Percentiles rank a stretch among this genome's conserved stretches.
These are phyloP conservation scores for Venturia nashicola DNA, from an alignment of 2,329 filamentous ascomycete species.

Conservation along the genomic window DNA sequence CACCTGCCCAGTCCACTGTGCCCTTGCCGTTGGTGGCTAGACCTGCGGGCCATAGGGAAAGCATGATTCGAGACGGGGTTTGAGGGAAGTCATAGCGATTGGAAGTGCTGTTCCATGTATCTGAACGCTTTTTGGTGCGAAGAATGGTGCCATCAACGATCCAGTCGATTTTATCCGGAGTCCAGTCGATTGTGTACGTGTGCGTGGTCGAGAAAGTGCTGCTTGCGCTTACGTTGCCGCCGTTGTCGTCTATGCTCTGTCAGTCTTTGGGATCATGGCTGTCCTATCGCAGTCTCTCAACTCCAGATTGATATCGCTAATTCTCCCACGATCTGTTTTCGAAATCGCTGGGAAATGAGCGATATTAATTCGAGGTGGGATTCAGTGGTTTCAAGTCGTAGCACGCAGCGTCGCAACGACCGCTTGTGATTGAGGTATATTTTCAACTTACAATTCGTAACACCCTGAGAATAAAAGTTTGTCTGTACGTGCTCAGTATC, in stretches of 20 bases:
- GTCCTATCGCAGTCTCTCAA: no score
- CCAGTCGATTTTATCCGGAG: conserved; percentile 77
- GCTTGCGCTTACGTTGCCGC: conserved; percentile 52
- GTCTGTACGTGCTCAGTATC: conserved; percentile 72
- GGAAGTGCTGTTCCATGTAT: conserved; percentile 76
- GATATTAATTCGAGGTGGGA: no score
- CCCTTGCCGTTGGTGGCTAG: conserved; percentile 65
- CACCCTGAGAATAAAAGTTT: conserved; percentile 95
- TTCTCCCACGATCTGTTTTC: no score
- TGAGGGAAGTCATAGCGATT: conserved; percentile 83
- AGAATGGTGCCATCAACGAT: conserved; percentile 67
- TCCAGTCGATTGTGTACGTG: conserved; percentile 90
- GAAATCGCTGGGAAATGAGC: no score
- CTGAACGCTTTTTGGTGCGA: conserved; percentile 59
- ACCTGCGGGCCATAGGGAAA: conserved; percentile 94
- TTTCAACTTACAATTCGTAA: conserved; percentile 64
- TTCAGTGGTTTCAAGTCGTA: no score
- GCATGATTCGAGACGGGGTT: conserved; percentile 78
- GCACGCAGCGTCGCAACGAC: background rate
- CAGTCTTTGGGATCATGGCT: background rate
- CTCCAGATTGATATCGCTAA: no score
- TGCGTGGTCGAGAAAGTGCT: conserved; percentile 72
- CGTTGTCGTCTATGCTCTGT: conserved; percentile 54
- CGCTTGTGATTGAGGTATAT: background rate
- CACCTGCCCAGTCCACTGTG: conserved; percentile 86